Percentiles rank a stretch among this genome's conserved stretches.
These are phyloP conservation scores for Umbelopsis sp. DNA, from an alignment of 371 early-diverging fungal genomes.

Conservation along the genomic window DNA sequence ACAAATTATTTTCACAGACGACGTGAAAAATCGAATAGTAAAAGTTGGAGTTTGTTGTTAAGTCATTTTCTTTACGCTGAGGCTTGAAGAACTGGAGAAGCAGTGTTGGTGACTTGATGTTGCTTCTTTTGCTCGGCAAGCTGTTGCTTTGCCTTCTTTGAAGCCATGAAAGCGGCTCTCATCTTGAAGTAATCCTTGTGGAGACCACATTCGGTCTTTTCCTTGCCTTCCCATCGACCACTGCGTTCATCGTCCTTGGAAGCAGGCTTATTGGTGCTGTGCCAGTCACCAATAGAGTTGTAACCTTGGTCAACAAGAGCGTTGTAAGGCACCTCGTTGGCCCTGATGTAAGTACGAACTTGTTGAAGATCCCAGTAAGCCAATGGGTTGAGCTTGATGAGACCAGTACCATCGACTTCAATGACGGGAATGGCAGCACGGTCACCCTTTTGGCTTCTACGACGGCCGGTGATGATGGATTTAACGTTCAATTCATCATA, in stretches of 20 bases:
- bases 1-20: no score
- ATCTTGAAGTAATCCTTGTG: conserved; percentile 95
- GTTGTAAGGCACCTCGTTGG: conserved; percentile 92
- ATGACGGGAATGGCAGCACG: conserved; percentile 77
- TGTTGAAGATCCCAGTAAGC: conserved; percentile 88
- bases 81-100: neutral
- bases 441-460: conserved; percentile 87
- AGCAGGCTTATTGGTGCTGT: conserved; percentile 79
- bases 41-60: neutral
- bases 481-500: conserved; percentile 75
- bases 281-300: conserved; percentile 92
- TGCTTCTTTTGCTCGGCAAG: conserved; percentile 33
- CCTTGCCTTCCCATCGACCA: conserved; percentile 90
- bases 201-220: conserved; percentile 92
- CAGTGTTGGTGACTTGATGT: conserved; percentile 14
- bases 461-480: conserved; percentile 89
- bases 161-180: conserved; percentile 68
- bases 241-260: conserved; percentile 76
- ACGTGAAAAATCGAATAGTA: neutral
- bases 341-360: conserved; percentile 83
- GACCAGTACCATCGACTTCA: conserved; percentile 82
- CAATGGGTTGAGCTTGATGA: conserved; percentile 88
- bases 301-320: conserved; percentile 88
- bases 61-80: neutral
- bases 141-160: conserved; percentile 46